These are phyloP conservation scores for Alternaria ethzedia DNA, from an alignment of 2,329 filamentous ascomycete genomes.

Conservation along the genomic window DNA sequence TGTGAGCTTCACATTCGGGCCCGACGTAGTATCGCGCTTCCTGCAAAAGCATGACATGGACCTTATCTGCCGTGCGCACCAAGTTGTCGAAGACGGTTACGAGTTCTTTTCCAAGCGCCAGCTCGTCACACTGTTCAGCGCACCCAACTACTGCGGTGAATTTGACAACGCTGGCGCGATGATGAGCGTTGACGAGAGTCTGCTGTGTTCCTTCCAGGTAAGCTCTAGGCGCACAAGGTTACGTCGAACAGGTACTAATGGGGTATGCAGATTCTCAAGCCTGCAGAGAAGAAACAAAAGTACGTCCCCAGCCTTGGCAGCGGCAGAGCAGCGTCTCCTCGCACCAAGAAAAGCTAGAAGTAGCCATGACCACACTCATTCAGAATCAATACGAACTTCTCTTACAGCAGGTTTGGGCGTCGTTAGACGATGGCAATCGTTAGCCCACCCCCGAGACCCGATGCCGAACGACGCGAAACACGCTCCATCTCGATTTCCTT, in stretches of 20 bases:
- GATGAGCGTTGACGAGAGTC: conserved; percentile 99
- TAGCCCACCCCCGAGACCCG: conserved; percentile 41
- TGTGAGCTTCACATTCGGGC: conserved; percentile 98
- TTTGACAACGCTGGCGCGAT: conserved; percentile 99
- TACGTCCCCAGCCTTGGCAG: conserved; percentile 82
- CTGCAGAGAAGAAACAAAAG: conserved; percentile 99
- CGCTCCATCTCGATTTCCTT: conserved; percentile 43
- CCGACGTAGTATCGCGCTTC: conserved; percentile 96
- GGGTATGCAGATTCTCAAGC: conserved; percentile 83
- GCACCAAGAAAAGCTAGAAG: conserved; percentile 71
- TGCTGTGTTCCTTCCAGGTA: conserved; percentile 99
- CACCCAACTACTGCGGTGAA: conserved; percentile 98
- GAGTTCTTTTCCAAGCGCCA: conserved; percentile 99
- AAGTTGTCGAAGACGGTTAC: conserved; percentile 98
- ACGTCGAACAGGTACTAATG: conserved; percentile 24
- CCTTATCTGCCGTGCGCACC: conserved; percentile 96
- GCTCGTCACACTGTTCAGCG: conserved; percentile 95
- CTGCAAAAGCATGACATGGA: conserved; percentile 99
- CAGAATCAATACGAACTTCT: conserved; percentile 56
- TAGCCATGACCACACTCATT: conserved; percentile 51
- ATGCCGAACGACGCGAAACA: conserved; percentile 40
- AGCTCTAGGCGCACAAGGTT: conserved; percentile 20
- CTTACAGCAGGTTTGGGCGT: conserved; percentile 91
- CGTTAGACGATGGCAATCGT: conserved; percentile 65
- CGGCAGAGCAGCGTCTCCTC: conserved; percentile 73